Conservation (phyloP, 1,139 yeast species). For the Citeromyces hawaiiensis region DNA sequence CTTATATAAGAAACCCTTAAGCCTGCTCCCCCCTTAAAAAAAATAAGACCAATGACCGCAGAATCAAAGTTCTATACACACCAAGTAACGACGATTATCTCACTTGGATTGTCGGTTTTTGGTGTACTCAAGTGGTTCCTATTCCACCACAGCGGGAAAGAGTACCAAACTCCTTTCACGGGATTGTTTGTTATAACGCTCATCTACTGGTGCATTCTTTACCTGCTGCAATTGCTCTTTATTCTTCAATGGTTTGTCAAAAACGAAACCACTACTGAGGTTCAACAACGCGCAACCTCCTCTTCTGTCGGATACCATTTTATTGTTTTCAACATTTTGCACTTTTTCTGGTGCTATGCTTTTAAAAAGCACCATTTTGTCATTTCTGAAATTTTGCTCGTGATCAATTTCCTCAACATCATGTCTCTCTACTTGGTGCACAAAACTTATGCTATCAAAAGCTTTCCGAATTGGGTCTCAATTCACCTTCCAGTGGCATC, state of each 20-base stretch:
- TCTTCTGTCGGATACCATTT: constrained; percentile 45
- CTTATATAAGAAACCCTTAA: neutral
- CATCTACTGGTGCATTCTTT: constrained; percentile 44
- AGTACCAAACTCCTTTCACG: constrained; percentile 54
- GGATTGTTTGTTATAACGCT: constrained; percentile 37
- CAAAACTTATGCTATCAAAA: constrained; percentile 43
- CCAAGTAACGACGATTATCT: constrained; percentile 31
- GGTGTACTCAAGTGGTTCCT: constrained; percentile 41
- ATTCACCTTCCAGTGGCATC: constrained; percentile 58
- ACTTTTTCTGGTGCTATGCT: constrained; percentile 52
- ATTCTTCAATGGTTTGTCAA: constrained; percentile 37
- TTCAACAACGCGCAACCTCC: constrained; percentile 17
- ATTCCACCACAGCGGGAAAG: constrained; percentile 24
- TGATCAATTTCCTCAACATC: constrained; percentile 43
- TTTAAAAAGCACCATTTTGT: constrained; percentile 39
- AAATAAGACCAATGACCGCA: constrained; percentile 6
- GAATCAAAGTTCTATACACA: constrained; percentile 17
- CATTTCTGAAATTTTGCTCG: constrained; percentile 41
- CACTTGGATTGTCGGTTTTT: constrained; percentile 38
- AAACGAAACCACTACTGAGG: constrained; percentile 17
- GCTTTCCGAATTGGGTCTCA: constrained; percentile 35
- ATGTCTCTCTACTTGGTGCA: constrained; percentile 42
- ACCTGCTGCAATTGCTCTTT: constrained; percentile 39
- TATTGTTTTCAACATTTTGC: constrained; percentile 42
- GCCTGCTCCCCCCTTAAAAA: neutral